These are phyloP conservation scores for Chrysophaeum taylorii DNA, from an alignment of 352 stramenopile genomes.

Conservation along the genomic window DNA sequence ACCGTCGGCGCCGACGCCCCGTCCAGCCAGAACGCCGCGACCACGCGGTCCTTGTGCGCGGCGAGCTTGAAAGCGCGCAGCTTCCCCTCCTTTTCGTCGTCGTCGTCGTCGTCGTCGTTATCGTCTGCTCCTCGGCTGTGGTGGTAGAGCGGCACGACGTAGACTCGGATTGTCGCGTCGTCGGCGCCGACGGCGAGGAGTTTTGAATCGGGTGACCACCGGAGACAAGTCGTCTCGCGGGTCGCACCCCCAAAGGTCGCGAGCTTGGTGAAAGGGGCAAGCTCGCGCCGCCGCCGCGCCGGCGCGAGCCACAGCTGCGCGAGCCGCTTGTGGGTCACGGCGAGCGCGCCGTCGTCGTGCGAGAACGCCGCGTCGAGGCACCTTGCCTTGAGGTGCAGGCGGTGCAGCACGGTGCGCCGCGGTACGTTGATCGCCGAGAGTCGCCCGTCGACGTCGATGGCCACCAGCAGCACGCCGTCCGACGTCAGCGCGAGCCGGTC, in stretches of 20 bases:
- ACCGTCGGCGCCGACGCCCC: conserved; percentile 35
- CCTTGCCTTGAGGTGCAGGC: conserved; percentile 77
- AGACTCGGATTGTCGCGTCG: conserved; percentile 71
- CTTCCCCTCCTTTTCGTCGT: conserved; percentile 4
- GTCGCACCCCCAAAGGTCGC: conserved; percentile 70
- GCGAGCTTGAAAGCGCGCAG: conserved; percentile 67
- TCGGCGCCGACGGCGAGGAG: conserved; percentile 74
- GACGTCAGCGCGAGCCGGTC: too few species aligned
- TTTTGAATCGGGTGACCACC: conserved; percentile 35
- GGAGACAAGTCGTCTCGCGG: conserved; percentile 41
- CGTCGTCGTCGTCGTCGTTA: conserved; percentile 41
- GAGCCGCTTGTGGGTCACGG: conserved; percentile 68
- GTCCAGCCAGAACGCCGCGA: conserved; percentile 67
- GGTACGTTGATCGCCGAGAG: conserved; percentile 70
- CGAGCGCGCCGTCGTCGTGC: conserved; percentile 65
- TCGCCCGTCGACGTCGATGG: conserved; percentile 64
- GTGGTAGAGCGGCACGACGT: conserved; percentile 57
- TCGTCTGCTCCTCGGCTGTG: too few species aligned
- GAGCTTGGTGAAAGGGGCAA: conserved; percentile 70
- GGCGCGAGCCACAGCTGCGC: conserved; percentile 75
- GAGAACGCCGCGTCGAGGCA: conserved; percentile 66
- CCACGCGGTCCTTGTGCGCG: conserved; percentile 67
- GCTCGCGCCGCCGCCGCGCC: conserved; percentile 54
- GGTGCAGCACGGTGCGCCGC: conserved; percentile 69
- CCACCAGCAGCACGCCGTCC: conserved; percentile 48